Base-by-base conservation (phyloP, 805 yeast genomes). In the Saturnispora gosingensis region DNA sequence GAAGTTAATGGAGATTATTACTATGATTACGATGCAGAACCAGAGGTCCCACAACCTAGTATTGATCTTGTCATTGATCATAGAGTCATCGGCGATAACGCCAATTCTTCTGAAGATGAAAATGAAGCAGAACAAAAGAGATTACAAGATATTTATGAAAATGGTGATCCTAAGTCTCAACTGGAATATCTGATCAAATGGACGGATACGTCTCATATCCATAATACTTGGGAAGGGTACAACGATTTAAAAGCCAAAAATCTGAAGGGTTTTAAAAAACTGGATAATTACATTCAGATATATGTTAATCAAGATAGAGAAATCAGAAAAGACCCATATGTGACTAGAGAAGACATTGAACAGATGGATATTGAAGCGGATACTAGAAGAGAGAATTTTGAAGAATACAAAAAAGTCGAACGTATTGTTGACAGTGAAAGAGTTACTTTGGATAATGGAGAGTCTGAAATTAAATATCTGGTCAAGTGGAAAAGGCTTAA, bases 401-500 rank as follows among this genome's bases (percentile, higher is more conserved):
- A 80, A 43, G 97, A 90, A 64, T 90, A 74, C 70, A 86, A 86
- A 56, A 78, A 80, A 38, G 96, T 88, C 34, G 99, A 91, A 67
- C 78, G 99, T 58, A 85, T 91, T 45, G 89, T 91, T 34, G 89
- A 88, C 53, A 81, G 90, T 49, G 87, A 88, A 59, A 81, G 99
- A 65, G 71, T 78, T 34, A 76, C 74, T 13, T 53, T 64, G 8
- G 89, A 81, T 11, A 78, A 74, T 50, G 89, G 86, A 39, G 76
- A 75, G 30, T 80, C 83, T 22, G 82, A 77, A 51, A 73, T 93
- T 55, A 83, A 83, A 63, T 93, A 93, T 67, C 78, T 84, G 54
- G 91, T 90, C 54, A 93, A 93, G 67, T 93, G 99, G 99, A 83
- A 82, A 63, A 77, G 98, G 50, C 75, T 93, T 27, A 86, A 89